Base-by-base conservation (phyloP, 2,329 filamentous ascomycete genomes). In the Botryotinia convoluta region DNA sequence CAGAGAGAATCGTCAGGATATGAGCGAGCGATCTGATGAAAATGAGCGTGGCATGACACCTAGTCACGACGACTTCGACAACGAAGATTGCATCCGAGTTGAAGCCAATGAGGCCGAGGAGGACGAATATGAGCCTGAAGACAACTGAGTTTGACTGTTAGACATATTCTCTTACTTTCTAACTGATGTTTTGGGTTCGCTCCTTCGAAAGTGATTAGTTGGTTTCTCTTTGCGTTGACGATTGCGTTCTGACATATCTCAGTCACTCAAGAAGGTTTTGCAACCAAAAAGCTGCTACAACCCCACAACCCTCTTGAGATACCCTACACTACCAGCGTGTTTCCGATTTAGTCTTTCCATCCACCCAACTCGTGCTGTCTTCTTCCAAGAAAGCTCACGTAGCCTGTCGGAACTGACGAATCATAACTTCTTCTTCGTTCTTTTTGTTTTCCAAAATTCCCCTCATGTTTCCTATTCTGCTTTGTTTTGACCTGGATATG, bases 401-500 rank as follows among this genome's bases (percentile, higher is more conserved):
- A 42, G 14, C 10, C 26, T 57, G 45, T 26, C 37, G 16, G 32
- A 57, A 29, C 4, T 0, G 35, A 4, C 32, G 9, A n/a, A 20
- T 42, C 54, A 61, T n/a, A 14, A 35, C 2, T n/a, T 60, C 16
- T 2, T 3, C 6, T 61, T 60, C n/a, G 20, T 37, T 64, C 12
- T 35, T 42, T 7, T 32, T 9, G 18, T 44, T 35, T 35, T 35
- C 1, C 26, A 61, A 70, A 61, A 35, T 14, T 4, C 6, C 12
- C 10, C 10, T 45, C 29, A 61, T 35, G 8, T 61, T 60, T 61
- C 20, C 45, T 69, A 32, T 12, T 57, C n/a, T 62, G 44, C 39
- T 57, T 26, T 74, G 18, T 45, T 70, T 61, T 14, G 4, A n/a
- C 44, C 39, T 70, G 54, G 68, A 57, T 42, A 57, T 67, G 4